Evolutionary conservation across 257 asterid species (phyloP).

Genomic region (Prunella vulgaris): DNA sequence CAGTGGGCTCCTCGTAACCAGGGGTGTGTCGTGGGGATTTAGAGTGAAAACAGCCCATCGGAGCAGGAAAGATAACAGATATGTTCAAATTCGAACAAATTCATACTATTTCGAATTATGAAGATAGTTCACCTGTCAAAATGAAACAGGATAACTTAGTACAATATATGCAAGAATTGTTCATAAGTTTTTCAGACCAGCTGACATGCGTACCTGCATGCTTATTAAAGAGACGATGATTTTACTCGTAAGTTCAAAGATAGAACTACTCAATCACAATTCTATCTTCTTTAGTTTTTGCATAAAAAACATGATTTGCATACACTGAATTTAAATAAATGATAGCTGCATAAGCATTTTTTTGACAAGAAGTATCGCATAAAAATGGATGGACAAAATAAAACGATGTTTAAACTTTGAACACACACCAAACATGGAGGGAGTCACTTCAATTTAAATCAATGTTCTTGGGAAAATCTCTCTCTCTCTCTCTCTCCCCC

Average conservation of each 20-base stretch:
- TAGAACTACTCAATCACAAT: not conserved
- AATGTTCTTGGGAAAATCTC: not conserved
- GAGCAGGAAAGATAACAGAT: not conserved
- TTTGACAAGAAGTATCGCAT: not conserved
- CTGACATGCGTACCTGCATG: not conserved
- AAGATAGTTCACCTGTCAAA: conserved; percentile 18
- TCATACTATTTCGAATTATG: conserved; percentile 27
- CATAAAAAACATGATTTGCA: not conserved
- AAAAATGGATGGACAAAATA: not conserved
- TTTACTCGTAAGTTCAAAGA: not conserved
- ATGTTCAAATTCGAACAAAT: conserved; percentile 17
- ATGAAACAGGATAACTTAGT: not conserved
- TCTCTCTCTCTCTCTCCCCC: not conserved
- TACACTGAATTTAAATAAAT: not conserved
- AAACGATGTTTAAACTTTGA: not conserved
- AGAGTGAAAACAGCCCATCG: conserved; percentile 79
- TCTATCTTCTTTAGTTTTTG: not conserved
- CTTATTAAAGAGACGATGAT: not conserved
- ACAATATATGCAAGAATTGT: not conserved
- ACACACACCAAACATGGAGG: not conserved
- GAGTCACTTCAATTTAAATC: conserved; percentile 3
- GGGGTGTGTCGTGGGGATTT: conserved; percentile 38
- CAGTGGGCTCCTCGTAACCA: conserved; percentile 77
- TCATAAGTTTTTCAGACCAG: no score
- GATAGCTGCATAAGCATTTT: not conserved